Base-by-base conservation (phyloP, 2,329 filamentous ascomycete genomes). In the Didymellaceae sp. region DNA sequence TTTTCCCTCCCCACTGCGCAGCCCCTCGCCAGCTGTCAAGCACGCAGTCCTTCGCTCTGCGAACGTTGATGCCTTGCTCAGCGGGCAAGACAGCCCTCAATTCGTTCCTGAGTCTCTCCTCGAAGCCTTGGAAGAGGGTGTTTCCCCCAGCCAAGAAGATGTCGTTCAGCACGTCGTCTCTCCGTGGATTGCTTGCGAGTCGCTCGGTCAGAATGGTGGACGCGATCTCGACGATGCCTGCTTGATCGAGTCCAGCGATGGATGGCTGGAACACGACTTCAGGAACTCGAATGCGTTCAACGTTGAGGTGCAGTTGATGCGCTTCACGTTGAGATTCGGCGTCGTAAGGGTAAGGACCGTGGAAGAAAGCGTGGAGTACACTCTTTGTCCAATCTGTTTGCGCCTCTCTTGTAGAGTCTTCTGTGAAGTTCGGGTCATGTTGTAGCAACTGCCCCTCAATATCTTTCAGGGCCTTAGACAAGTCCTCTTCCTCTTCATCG, bases 61-160 rank as follows among this genome's bases (percentile, higher is more conserved):
- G 82, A 16, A 96, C 84, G 9, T 71, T 74, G n/a, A 97, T 75
- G 14, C 80, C 78, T 22, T 86, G 77, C 10, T 86, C 88, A 3
- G 86, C 82, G 0, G 92, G 91, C 57, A 97, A 72, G 52, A 90
- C 82, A 1, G 86, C 84, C 28, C 83, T 81, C 44, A 97, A 38
- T 22, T 82, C 79, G 14, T 86, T 86, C 86, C 11, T 86, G 81
- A 2, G 91, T 89, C 60, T 97, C 72, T 95, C 87, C 65, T 97
- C 91, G 67, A 99, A 96, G 57, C 89, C 89, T 52, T 83, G 76
- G 75, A 97, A 96, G 35, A 96, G 76, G 0, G 89, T 91, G 71
- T 93, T 93, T 13, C 95, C 94, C n/a, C 94, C 93, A 0, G 93
- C 97, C 31, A 97, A 75, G 77, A 99, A 97, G 28, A 99, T 82